Percentiles rank a stretch among this genome's conserved stretches.
Conservation (phyloP, 352 stramenopile genomes). For the Globisporangium polare region DNA sequence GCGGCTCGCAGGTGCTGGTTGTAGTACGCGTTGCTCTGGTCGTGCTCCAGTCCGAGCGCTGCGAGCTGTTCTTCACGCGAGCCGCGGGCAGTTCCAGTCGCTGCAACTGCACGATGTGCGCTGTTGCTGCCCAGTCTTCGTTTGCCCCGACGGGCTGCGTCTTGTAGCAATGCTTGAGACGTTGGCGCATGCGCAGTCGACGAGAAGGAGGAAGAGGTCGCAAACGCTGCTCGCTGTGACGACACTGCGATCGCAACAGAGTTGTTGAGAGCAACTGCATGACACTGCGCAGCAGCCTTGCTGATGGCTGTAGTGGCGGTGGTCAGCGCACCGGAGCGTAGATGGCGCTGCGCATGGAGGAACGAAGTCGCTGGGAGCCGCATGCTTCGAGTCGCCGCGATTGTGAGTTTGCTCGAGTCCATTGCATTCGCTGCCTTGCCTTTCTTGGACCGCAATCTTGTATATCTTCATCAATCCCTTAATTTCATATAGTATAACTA, state of each 20-base stretch:
- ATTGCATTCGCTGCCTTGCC: not conserved
- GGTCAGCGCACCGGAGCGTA: not conserved
- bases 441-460: too few relatives aligned
- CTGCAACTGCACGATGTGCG: not conserved
- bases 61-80: conserved; percentile 4
- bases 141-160: not conserved
- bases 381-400: not conserved
- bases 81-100: not conserved
- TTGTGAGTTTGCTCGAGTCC: conserved; percentile 4
- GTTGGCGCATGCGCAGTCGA: not conserved
- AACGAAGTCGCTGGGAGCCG: not conserved
- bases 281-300: not conserved
- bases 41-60: conserved; percentile 8
- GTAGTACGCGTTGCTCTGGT: conserved; percentile 40
- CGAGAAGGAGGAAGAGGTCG: not conserved
- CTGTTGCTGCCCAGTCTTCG: not conserved
- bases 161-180: conserved; percentile 2
- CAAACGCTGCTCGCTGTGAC: conserved; percentile 4
- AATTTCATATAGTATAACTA: too few relatives aligned
- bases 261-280: not conserved
- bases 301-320: not conserved
- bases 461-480: too few relatives aligned
- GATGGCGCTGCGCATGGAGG: not conserved
- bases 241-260: not conserved
- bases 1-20: conserved; percentile 32